Evolutionary conservation across 2,329 filamentous ascomycete genomes (phyloP).

Genomic region (Fusarium falciforme): DNA sequence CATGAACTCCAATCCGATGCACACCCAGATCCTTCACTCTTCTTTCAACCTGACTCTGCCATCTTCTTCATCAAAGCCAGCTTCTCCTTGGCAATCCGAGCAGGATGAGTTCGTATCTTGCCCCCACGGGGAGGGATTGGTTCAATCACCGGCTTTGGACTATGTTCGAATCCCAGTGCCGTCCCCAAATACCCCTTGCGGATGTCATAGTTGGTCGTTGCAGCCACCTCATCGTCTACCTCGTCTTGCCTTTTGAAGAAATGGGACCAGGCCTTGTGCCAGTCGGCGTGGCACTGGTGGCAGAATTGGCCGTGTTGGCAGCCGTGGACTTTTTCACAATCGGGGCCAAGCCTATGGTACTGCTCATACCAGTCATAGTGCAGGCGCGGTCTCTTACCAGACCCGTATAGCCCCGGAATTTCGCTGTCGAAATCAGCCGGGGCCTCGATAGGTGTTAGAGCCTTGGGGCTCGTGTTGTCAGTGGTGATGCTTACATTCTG

Average conservation of each 20-base stretch:
- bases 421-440: slow-evolving; percentile 25
- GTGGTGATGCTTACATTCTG: background rate
- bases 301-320: slow-evolving; percentile 22
- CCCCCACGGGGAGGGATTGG: slow-evolving; percentile 23
- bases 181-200: slow-evolving; percentile 8
- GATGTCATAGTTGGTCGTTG: slow-evolving; percentile 14
- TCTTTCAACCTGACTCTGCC: background rate
- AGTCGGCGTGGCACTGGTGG: slow-evolving; percentile 35
- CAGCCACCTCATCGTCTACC: background rate
- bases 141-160: slow-evolving; percentile 8
- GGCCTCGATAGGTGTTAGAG: background rate
- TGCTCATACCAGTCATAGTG: slow-evolving; percentile 41
- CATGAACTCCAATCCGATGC: background rate
- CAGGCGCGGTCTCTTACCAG: slow-evolving; percentile 13
- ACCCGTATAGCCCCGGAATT: slow-evolving; percentile 30
- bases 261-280: slow-evolving; percentile 30
- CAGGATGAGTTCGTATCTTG: slow-evolving; percentile 32
- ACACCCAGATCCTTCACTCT: background rate
- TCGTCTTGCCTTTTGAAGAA: slow-evolving; percentile 30
- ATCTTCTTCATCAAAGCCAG: slow-evolving; percentile 8
- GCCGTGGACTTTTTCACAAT: slow-evolving; percentile 35
- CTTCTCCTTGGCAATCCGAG: slow-evolving; percentile 26
- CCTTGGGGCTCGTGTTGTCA: slow-evolving; percentile 1
- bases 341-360: slow-evolving; percentile 24
- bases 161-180: slow-evolving; percentile 3